Evolutionary conservation across 1,139 yeast genomes (phyloP).

Genomic region (Suhomyces bolitotheri): DNA sequence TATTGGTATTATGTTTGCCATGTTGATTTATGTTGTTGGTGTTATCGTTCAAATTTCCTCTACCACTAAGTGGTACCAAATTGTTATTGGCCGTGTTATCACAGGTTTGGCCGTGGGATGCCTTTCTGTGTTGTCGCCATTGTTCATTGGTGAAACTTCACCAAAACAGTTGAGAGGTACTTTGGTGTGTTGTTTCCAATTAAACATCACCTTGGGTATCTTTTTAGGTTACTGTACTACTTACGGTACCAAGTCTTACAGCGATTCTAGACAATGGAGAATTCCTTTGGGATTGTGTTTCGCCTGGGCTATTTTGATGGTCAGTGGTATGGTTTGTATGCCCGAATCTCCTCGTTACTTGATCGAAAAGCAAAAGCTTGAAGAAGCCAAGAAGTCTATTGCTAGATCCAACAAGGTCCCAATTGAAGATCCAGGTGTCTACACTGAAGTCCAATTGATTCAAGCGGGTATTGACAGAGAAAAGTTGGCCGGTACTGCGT

Average conservation of each 20-base stretch:
- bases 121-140: constrained; percentile 25
- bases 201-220: constrained; percentile 30
- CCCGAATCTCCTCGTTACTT: constrained; percentile 30
- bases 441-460: constrained; percentile 59
- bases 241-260: constrained; percentile 22
- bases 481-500: constrained; percentile 62
- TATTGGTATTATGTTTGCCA: constrained; percentile 24
- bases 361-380: constrained; percentile 22
- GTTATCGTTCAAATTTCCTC: constrained; percentile 26
- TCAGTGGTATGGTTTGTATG: constrained; percentile 26
- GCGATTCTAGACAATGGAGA: constrained; percentile 20
- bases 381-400: constrained; percentile 55
- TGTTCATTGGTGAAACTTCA: constrained; percentile 26
- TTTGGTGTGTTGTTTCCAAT: constrained; percentile 28
- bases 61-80: constrained; percentile 47
- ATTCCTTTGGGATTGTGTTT: constrained; percentile 26
- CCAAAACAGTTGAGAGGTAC: constrained; percentile 29
- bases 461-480: constrained; percentile 66
- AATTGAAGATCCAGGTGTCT: constrained; percentile 55
- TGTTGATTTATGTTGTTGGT: constrained; percentile 25
- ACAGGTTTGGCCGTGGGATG: constrained; percentile 28
- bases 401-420: constrained; percentile 24
- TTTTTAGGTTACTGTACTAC: constrained; percentile 47
- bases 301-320: constrained; percentile 26
- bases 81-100: constrained; percentile 46